Conservation (phyloP, 1,284 basidiomycete genomes). For the Leccinum fallax region DNA sequence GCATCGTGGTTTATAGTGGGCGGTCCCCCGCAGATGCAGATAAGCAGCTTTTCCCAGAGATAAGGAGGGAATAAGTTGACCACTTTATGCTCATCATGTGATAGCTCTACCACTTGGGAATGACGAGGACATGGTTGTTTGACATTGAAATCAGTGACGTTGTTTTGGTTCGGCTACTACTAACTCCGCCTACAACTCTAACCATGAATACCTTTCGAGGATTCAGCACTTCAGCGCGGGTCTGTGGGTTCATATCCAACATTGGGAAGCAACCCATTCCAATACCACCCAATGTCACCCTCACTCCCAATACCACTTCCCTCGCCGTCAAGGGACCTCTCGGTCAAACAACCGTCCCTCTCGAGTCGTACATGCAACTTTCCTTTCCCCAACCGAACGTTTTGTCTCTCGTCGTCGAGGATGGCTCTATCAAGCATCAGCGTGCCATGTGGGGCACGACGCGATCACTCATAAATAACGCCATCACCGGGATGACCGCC, state of each 20-base stretch:
- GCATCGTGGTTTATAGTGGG: neutral
- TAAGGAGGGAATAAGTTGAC: constrained; percentile 3
- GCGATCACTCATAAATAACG: constrained; percentile 87
- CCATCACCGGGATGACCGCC: constrained; percentile 86
- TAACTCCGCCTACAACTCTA: constrained; percentile 13
- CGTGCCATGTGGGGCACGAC: constrained; percentile 93
- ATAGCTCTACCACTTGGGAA: neutral
- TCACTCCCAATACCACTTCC: constrained; percentile 54
- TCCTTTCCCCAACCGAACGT: constrained; percentile 51
- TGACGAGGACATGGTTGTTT: neutral
- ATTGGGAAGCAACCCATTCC: constrained; percentile 82
- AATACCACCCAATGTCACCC: constrained; percentile 67
- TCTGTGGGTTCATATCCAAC: constrained; percentile 57
- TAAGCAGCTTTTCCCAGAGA: constrained; percentile 4
- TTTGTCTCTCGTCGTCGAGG: constrained; percentile 68
- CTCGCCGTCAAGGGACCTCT: constrained; percentile 76
- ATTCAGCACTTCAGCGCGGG: constrained; percentile 48
- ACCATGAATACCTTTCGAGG: constrained; percentile 42
- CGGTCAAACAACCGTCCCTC: constrained; percentile 68
- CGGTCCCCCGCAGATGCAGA: neutral
- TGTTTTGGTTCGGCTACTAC: neutral
- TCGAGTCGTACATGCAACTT: constrained; percentile 72
- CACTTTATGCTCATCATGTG: neutral
- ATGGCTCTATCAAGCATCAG: constrained; percentile 75
- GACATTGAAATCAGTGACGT: neutral